These are phyloP conservation scores for Protomyces arabidopsidicola DNA, from an alignment of 1,139 yeast species.

Conservation along the genomic window DNA sequence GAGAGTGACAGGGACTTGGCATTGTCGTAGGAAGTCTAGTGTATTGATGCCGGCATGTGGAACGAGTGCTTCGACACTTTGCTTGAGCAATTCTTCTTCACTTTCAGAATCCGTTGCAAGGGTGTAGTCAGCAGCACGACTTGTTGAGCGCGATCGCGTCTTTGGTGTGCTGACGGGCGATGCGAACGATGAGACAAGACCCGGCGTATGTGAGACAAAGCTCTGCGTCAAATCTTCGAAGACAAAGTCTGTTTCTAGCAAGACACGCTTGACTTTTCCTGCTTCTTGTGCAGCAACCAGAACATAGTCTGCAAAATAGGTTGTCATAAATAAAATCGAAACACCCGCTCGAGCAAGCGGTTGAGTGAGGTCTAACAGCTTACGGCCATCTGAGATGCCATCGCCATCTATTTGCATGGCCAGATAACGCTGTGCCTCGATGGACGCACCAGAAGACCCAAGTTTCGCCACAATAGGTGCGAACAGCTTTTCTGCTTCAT, in stretches of 20 bases:
- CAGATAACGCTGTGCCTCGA: constrained; percentile 50
- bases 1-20: constrained; percentile 12
- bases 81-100: not conserved
- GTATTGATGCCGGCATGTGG: constrained; percentile 8
- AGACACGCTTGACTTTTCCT: constrained; percentile 12
- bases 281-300: constrained; percentile 48
- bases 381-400: constrained; percentile 46
- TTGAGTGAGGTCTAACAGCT: constrained; percentile 55
- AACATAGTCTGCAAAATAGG: constrained; percentile 65
- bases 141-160: not conserved
- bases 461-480: constrained; percentile 25
- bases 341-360: constrained; percentile 58
- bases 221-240: constrained; percentile 7
- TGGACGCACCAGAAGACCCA: constrained; percentile 40
- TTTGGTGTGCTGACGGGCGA: not conserved
- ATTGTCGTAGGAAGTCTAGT: constrained; percentile 8
- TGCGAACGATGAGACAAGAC: not conserved
- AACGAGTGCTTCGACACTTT: constrained; percentile 3
- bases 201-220: constrained; percentile 4
- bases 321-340: constrained; percentile 58
- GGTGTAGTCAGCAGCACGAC: not conserved
- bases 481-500: constrained; percentile 44
- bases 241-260: constrained; percentile 12
- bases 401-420: constrained; percentile 60
- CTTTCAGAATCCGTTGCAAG: not conserved